These are phyloP conservation scores for Inga laurina DNA, from an alignment of 306 rosid species.

Conservation along the genomic window DNA sequence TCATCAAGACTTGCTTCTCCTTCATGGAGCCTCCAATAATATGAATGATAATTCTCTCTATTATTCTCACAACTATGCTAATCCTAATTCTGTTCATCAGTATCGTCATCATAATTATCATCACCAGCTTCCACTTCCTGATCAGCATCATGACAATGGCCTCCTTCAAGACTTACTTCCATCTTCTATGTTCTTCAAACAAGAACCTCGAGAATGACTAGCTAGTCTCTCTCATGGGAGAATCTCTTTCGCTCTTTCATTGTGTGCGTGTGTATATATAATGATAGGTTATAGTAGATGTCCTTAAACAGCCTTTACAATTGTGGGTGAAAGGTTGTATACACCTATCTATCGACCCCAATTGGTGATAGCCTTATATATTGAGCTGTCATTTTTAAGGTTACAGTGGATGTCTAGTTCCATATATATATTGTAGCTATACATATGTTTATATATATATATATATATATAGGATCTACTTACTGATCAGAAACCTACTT, in stretches of 20 bases:
- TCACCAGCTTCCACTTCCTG: conserved; percentile 23
- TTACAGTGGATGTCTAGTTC: not conserved
- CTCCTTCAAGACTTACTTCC: conserved; percentile 79
- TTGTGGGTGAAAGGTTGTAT: too few species aligned
- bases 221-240: not conserved
- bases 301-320: too few species aligned
- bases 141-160: conserved; percentile 41
- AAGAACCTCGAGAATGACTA: conserved; percentile 43
- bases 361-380: too few species aligned
- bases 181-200: conserved; percentile 70
- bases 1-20: not conserved
- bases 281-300: too few species aligned
- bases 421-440: not conserved
- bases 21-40: not conserved
- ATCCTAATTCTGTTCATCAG: conserved; percentile 22
- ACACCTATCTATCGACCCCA: too few species aligned
- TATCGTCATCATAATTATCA: conserved; percentile 24
- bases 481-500: not conserved
- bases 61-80: conserved; percentile 7
- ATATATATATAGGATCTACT: conserved; percentile 4
- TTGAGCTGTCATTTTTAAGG: not conserved
- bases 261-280: conserved; percentile 14
- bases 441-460: conserved; percentile 8
- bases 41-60: not conserved
- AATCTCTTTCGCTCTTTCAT: conserved; percentile 1